Conservation (phyloP, 192 early-diverging fungal genomes). For the Entophlyctis luteolus region DNA sequence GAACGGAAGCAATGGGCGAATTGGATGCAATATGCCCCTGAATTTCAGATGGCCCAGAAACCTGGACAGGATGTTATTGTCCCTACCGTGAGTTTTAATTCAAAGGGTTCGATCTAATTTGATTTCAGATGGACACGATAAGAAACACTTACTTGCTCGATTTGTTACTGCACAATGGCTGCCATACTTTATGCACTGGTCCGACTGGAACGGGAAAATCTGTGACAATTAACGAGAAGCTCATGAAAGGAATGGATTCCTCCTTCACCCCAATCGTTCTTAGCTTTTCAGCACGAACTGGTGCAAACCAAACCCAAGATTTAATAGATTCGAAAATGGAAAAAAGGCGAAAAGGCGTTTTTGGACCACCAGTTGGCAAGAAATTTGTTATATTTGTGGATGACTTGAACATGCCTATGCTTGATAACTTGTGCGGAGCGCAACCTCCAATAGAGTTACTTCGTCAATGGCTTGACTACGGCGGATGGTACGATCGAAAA, state of each 20-base stretch:
- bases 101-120: no score
- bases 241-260: slow-evolving; percentile 51
- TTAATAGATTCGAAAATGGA: slow-evolving; percentile 62
- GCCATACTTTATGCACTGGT: slow-evolving; percentile 53
- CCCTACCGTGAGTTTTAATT: no score
- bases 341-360: slow-evolving; percentile 60
- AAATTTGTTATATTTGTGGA: slow-evolving; percentile 56
- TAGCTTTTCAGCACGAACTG: slow-evolving; percentile 59
- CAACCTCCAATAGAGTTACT: slow-evolving; percentile 62
- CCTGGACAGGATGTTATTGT: slow-evolving; percentile 45
- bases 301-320: slow-evolving; percentile 62
- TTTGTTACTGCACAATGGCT: slow-evolving; percentile 48
- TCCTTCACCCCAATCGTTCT: slow-evolving; percentile 49
- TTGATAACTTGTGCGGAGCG: slow-evolving; percentile 55
- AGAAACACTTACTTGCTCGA: slow-evolving; percentile 56
- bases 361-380: slow-evolving; percentile 62
- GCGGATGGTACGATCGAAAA: slow-evolving; percentile 60
- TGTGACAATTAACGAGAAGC: slow-evolving; percentile 58
- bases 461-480: slow-evolving; percentile 62
- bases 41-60: slow-evolving; percentile 43
- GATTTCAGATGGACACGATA: slow-evolving; percentile 58
- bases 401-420: slow-evolving; percentile 56
- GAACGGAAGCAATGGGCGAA: slow-evolving; percentile 44
- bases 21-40: slow-evolving; percentile 51
- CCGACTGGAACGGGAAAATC: slow-evolving; percentile 62